phyloP scores from a whole-genome alignment of 768 basidiomycete genomes.

The Boletus rubescentipes region DNA sequence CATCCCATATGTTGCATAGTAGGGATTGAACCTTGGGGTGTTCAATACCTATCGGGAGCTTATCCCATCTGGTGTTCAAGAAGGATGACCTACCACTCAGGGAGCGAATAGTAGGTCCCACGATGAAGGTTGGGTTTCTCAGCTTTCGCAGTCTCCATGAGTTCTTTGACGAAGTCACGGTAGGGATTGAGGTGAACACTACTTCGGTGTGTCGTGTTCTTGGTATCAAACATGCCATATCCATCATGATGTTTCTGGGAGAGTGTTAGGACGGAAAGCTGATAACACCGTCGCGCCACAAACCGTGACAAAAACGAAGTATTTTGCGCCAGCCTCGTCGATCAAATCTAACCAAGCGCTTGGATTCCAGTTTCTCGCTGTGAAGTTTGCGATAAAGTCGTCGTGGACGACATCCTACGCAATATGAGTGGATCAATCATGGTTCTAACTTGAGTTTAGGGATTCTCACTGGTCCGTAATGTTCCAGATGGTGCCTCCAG shows the following conservation, averaged over 20 bases:
- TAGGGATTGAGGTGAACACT: slow-evolving; percentile 49
- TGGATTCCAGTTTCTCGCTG: slow-evolving; percentile 51
- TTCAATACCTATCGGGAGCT: background rate
- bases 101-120: slow-evolving; percentile 60
- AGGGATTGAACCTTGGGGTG: slow-evolving; percentile 49
- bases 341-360: slow-evolving; percentile 55
- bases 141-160: slow-evolving; percentile 47
- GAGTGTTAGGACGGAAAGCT: background rate
- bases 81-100: slow-evolving; percentile 43
- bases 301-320: slow-evolving; percentile 57
- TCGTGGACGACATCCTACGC: slow-evolving; percentile 50
- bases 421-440: background rate
- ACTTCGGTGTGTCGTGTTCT: slow-evolving; percentile 50
- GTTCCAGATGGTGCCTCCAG: slow-evolving; percentile 49
- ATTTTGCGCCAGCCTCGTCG: slow-evolving; percentile 56
- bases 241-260: slow-evolving; percentile 63
- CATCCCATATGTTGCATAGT: slow-evolving; percentile 51
- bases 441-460: background rate
- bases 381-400: slow-evolving; percentile 57
- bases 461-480: slow-evolving; percentile 42
- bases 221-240: slow-evolving; percentile 55
- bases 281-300: slow-evolving; percentile 5
- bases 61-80: background rate
- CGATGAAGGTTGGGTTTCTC: slow-evolving; percentile 51
- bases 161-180: slow-evolving; percentile 50